Evolutionary conservation across 768 basidiomycete species (phyloP).

Genomic region (Pleurotus pulmonarius): DNA sequence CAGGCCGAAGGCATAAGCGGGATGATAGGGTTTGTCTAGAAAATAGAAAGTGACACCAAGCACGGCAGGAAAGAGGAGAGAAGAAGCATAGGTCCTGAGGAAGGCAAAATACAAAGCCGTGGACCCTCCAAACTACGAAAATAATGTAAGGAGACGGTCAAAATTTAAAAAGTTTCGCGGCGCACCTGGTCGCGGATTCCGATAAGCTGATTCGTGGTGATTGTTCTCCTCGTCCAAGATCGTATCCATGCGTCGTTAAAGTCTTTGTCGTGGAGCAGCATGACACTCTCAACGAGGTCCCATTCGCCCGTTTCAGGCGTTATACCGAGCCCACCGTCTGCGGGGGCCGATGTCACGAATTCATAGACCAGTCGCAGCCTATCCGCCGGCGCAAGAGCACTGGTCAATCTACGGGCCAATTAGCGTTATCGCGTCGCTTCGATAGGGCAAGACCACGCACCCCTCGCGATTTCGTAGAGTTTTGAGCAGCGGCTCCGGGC

Average conservation of each 20-base stretch:
- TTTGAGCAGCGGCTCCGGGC: constrained; percentile 56
- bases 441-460: constrained; percentile 35
- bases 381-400: constrained; percentile 62
- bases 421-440: no score
- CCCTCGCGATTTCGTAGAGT: constrained; percentile 71
- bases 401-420: constrained; percentile 23
- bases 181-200: constrained; percentile 69
- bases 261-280: constrained; percentile 78
- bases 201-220: constrained; percentile 62
- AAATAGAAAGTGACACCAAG: constrained; percentile 70
- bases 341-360: constrained; percentile 62
- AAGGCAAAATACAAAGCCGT: constrained; percentile 89
- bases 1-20: constrained; percentile 70
- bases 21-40: constrained; percentile 69
- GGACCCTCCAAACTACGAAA: constrained; percentile 64
- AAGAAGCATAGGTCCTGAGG: constrained; percentile 77
- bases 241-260: constrained; percentile 81
- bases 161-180: background rate
- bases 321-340: constrained; percentile 86
- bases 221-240: constrained; percentile 64
- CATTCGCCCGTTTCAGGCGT: constrained; percentile 68
- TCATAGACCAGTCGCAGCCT: constrained; percentile 75
- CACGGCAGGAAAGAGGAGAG: constrained; percentile 70
- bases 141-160: background rate
- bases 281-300: constrained; percentile 77